Conservation (phyloP, 148 eudicot species). For the Polygonum maritimum region DNA sequence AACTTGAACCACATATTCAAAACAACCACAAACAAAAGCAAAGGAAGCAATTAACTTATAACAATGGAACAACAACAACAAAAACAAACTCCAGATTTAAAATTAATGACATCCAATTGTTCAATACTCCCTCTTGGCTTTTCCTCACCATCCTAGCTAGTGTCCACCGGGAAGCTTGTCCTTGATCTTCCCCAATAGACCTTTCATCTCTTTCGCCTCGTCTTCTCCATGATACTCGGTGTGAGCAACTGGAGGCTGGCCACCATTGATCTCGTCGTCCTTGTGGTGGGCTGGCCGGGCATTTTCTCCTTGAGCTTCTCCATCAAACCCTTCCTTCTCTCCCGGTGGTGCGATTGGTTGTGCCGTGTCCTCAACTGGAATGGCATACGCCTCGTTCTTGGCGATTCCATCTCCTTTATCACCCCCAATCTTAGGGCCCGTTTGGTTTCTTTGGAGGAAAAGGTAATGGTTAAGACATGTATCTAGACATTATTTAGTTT, state of each 20-base stretch:
- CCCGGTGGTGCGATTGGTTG: neutral
- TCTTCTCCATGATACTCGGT: neutral
- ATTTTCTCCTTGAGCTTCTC: conserved; percentile 58
- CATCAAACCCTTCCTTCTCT: conserved; percentile 54
- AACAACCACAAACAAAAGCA: neutral
- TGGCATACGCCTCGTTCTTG: conserved; percentile 11
- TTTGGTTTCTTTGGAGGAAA: too few relatives aligned
- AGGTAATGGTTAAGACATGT: too few relatives aligned
- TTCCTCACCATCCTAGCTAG: neutral
- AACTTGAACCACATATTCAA: neutral
- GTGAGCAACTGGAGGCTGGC: neutral
- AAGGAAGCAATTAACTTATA: neutral
- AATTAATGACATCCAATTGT: neutral
- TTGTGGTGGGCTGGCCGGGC: conserved; percentile 31
- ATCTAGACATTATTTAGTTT: too few relatives aligned
- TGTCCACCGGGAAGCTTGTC: neutral
- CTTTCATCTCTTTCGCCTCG: conserved; percentile 13
- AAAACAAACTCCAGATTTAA: neutral
- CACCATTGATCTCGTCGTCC: conserved; percentile 9
- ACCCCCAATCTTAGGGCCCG: neutral
- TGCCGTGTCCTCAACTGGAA: neutral
- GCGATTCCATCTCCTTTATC: conserved; percentile 12
- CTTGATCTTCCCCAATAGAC: neutral
- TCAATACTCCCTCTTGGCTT: neutral
- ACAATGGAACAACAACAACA: neutral